Evolutionary conservation across 129 eudicot genomes (phyloP), one percentile per base, ranked within the genome.

Genomic region (Artemisia tridentata): DNA sequence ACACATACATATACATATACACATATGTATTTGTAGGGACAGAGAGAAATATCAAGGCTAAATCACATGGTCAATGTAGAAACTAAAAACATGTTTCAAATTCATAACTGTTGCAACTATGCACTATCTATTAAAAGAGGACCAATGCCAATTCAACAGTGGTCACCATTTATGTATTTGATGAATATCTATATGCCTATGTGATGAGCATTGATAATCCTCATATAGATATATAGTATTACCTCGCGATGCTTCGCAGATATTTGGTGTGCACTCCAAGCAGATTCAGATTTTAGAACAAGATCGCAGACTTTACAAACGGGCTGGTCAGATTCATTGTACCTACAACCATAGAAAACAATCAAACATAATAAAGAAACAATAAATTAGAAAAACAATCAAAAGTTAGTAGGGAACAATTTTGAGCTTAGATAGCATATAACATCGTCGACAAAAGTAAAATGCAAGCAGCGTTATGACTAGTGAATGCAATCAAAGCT

Each of bases 201-300:
- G 62, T n/a, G 47, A 16, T 50, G 54, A 53, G 63, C 50, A 51
- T 69, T 73, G 47, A 50, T 50, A 49, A 20, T 64, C 54, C 15
- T n/a, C 38, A 20, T 54, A 29, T 13, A 63, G 25, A 31, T 29
- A 55, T 46, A 15, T 5, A 48, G 23, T 31, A 66, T 65, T 81
- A 95, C 99, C 96, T 95, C 96, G 14, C 85, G 88, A 81, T 95
- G 99, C 75, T 84, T 90, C 2, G 93, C 88, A 75, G 99, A 90
- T 75, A 84, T 86, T 73, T 90, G 91, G 63, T 95, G 99, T 19
- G 93, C 93, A 49, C 81, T 73, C 99, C 99, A 95, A 74, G 72
- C 74, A 11, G 92, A 82, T 6, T 95, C 97, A 2, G 99, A 90
- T 81, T 87, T 95, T 80, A 95, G 49, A 46, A 88, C 89, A 78